Conservation (phyloP, 495 filamentous ascomycete species). For the Talaromyces thailandensis region DNA sequence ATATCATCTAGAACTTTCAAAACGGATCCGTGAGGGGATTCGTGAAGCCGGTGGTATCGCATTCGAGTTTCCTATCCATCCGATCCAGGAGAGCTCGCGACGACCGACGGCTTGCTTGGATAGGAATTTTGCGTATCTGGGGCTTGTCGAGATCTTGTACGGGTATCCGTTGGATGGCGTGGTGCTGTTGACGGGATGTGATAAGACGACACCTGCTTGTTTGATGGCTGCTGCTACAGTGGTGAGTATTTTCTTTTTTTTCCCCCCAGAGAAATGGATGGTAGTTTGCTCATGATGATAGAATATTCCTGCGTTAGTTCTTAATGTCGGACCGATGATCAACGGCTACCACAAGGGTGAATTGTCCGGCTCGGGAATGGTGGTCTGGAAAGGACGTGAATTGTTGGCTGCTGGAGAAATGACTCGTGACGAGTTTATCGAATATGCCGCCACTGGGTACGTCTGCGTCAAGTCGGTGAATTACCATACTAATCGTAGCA, state of each 20-base stretch:
- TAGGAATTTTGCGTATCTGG: conserved; percentile 43
- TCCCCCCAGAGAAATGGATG: background rate
- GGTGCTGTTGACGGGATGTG: conserved; percentile 48
- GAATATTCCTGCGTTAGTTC: conserved; percentile 46
- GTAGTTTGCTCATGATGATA: conserved; percentile 9
- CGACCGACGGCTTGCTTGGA: conserved; percentile 44
- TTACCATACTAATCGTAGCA: conserved; percentile 7
- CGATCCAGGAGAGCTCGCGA: conserved; percentile 43
- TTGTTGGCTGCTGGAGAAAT: conserved; percentile 44
- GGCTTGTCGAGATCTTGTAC: conserved; percentile 42
- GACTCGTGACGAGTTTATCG: conserved; percentile 35
- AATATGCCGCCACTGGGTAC: conserved; percentile 40
- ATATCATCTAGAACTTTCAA: conserved; percentile 42
- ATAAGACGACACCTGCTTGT: conserved; percentile 47
- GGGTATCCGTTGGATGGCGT: conserved; percentile 47
- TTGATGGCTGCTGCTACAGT: conserved; percentile 51
- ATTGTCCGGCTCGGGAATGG: conserved; percentile 36
- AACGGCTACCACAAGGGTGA: conserved; percentile 39
- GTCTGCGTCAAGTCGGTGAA: conserved; percentile 1
- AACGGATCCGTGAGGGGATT: conserved; percentile 46
- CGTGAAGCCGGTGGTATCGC: conserved; percentile 44
- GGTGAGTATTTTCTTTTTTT: conserved; percentile 24
- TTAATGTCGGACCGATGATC: conserved; percentile 49
- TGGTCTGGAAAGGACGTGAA: conserved; percentile 44
- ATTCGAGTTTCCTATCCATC: conserved; percentile 48